Conservation (phyloP, 352 stramenopile genomes). For the Aphanomyces invadans region DNA sequence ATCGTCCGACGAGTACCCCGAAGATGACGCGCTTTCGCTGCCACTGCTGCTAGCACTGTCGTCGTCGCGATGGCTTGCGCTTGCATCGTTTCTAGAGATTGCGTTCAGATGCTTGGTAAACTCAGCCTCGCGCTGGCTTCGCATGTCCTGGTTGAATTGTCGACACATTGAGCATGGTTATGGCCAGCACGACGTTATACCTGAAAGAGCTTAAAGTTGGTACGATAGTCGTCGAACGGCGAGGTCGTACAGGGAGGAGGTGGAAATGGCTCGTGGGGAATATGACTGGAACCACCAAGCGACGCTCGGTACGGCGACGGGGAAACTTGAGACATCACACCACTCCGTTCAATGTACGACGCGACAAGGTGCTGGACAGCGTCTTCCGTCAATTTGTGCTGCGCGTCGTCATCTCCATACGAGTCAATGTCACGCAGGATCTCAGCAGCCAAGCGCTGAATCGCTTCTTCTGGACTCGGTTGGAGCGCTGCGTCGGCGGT, state of each 20-base stretch:
- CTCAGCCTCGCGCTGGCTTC: neutral
- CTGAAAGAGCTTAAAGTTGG: neutral
- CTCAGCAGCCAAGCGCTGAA: neutral
- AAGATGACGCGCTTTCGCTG: neutral
- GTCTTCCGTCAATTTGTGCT: neutral
- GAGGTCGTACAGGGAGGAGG: no score
- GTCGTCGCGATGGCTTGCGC: neutral
- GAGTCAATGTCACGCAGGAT: slow-evolving; percentile 7
- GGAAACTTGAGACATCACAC: neutral
- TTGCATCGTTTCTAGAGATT: neutral
- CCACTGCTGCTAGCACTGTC: neutral
- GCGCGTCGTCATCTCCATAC: neutral
- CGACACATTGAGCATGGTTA: neutral
- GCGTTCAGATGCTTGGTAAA: neutral
- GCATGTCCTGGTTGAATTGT: neutral
- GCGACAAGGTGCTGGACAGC: neutral
- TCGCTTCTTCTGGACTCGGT: neutral
- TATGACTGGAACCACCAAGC: neutral
- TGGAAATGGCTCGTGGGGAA: no score
- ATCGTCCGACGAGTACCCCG: neutral
- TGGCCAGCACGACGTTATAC: neutral
- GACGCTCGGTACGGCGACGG: neutral
- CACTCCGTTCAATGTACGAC: neutral
- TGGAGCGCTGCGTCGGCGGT: no score
- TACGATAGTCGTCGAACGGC: neutral